Evolutionary conservation across 139 green algal species (phyloP).

Genomic region (Closterium sp.): DNA sequence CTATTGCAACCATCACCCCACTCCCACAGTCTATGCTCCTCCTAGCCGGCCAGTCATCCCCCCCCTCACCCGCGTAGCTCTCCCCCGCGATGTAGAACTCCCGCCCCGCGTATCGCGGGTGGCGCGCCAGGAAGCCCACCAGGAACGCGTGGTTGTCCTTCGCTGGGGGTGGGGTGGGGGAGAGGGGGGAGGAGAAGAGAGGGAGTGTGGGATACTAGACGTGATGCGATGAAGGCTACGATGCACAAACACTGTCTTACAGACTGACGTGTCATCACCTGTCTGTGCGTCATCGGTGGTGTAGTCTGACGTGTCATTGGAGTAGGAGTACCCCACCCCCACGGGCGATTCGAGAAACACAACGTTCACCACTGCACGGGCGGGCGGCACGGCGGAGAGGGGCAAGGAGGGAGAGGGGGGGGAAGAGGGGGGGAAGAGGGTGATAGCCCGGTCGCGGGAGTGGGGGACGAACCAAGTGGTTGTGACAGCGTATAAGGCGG

Average conservation of each 20-base stretch:
- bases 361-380: conserved; percentile 60
- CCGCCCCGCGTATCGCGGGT: conserved; percentile 4
- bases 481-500: neutral
- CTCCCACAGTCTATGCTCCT: too few relatives aligned
- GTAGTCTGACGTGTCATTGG: conserved; percentile 65
- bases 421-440: neutral
- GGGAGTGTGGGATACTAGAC: neutral
- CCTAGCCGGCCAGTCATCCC: too few relatives aligned
- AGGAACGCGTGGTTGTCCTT: conserved; percentile 20
- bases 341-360: conserved; percentile 81
- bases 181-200: neutral
- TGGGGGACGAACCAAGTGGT: neutral
- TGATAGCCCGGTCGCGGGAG: neutral
- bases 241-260: too few relatives aligned
- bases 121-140: conserved; percentile 1
- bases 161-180: neutral
- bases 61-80: conserved; percentile 37
- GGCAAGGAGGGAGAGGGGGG: neutral
- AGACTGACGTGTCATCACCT: conserved; percentile 42
- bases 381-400: neutral
- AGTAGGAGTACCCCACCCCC: conserved; percentile 82
- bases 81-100: conserved; percentile 37
- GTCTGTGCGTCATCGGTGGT: conserved; percentile 70
- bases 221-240: too few relatives aligned
- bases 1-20: too few relatives aligned